A percentile compares a stretch with the other conserved stretches of the same genome.
Conservation (phyloP, 495 filamentous ascomycete species). For the Cercophora samala region DNA sequence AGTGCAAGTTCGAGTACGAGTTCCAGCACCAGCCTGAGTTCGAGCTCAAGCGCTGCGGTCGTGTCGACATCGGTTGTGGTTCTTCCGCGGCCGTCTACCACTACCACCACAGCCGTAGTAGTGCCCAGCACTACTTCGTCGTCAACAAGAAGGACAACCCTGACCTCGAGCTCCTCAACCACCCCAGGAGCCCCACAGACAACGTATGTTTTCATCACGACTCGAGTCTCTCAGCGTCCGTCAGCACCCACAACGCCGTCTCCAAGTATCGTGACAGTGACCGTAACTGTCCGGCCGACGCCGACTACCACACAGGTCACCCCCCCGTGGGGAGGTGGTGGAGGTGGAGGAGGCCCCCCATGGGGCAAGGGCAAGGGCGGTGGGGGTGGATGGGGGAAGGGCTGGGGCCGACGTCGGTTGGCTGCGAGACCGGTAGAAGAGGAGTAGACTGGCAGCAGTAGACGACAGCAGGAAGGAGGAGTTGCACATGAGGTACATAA, state of each 20-base stretch:
- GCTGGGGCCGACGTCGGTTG: slow-evolving; percentile 10
- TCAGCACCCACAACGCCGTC: background rate
- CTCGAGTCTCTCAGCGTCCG: slow-evolving; percentile 17
- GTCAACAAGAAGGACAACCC: background rate
- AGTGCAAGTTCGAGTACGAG: background rate
- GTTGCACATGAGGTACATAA: background rate
- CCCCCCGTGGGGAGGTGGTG: background rate
- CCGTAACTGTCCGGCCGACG: slow-evolving; percentile 4
- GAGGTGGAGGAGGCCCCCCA: slow-evolving; percentile 8
- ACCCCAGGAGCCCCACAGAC: background rate
- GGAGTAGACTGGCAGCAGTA: background rate
- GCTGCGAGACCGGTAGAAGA: slow-evolving; percentile 1
- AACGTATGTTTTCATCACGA: slow-evolving; percentile 15
- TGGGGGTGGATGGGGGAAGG: slow-evolving; percentile 9
- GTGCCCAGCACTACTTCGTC: background rate
- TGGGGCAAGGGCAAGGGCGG: slow-evolving; percentile 15
- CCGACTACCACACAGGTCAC: background rate
- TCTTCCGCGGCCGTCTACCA: background rate
- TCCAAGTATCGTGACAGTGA: slow-evolving; percentile 14
- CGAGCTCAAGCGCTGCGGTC: background rate
- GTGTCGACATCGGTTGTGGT: background rate
- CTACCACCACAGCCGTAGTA: background rate
- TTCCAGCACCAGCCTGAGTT: background rate
- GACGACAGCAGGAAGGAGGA: background rate
- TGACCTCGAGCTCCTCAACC: background rate